Base-by-base conservation (phyloP, 2,329 filamentous ascomycete species). In the Aschersonia sp. region DNA sequence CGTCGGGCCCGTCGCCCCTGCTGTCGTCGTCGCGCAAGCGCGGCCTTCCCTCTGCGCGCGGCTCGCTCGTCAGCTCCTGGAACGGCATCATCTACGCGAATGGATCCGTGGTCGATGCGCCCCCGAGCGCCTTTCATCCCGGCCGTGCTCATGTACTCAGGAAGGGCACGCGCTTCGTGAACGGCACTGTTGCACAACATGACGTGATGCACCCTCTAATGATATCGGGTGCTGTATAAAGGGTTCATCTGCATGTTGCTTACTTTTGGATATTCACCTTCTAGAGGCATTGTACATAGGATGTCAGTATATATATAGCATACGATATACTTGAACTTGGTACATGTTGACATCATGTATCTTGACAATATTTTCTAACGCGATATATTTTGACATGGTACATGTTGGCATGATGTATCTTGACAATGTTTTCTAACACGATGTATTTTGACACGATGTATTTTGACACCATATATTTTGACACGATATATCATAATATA, bases 61-160 rank as follows among this genome's bases (percentile, higher is more conserved):
- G 41, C 29, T n/a, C 44, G n/a, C 31, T 52, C 9, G 31, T 43
- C 2, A 41, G 49, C 7, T 5, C 46, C 3, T 62, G 57, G 57
- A 61, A 59, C 5, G 60, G 60, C 3, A 55, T 62, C 47, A 54
- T 60, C n/a, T 63, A 55, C 30, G 58, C 58, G 10, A 61, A 63
- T 41, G 61, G 61, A 1, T 61, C 59, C 1, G 48, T 55, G 6
- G 40, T 54, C 2, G 46, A 62, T 9, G 12, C 54, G n/a, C 58
- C 58, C n/a, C 53, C 53, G 5, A 45, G 50, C 9, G 43, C 41
- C 28, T 49, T 55, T 7, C 55, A 56, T 29, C 52, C 50, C 4
- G 56, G 57, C 0, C 53, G 54, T 1, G 48, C 51, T 2, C 45
- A 51, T 7, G 42, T 59, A 3, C 44, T 63, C 5, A 54, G 45